Conservation (phyloP, 2,329 filamentous ascomycete genomes). For the Exophiala alcalophila region DNA sequence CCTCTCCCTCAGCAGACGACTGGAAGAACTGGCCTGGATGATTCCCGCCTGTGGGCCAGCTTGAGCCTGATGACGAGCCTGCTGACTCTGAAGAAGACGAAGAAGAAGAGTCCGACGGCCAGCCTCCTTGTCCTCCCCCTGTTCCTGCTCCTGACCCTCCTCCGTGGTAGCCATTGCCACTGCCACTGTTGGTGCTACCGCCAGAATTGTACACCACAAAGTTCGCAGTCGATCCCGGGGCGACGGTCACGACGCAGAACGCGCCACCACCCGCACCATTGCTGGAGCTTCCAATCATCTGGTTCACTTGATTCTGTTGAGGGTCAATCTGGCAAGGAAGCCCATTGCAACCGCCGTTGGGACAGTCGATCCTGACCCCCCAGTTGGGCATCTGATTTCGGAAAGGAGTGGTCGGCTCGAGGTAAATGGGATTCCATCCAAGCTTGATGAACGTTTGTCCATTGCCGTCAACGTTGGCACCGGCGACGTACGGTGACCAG, state of each 20-base stretch:
- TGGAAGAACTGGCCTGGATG: too few species aligned
- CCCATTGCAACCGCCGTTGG: constrained; percentile 63
- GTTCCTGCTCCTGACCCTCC: not conserved
- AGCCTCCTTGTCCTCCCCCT: constrained; percentile 11
- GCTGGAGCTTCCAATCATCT: constrained; percentile 57
- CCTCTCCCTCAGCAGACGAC: constrained; percentile 18
- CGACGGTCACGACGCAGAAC: constrained; percentile 76
- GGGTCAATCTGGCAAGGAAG: constrained; percentile 72
- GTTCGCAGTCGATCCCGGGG: constrained; percentile 62
- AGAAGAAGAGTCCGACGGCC: constrained; percentile 28
- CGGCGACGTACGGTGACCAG: constrained; percentile 74
- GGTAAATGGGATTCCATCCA: constrained; percentile 74
- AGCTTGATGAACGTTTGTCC: constrained; percentile 73
- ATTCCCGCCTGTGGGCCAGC: too few species aligned
- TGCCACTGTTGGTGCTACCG: constrained; percentile 38
- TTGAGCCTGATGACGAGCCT: too few species aligned
- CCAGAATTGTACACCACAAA: constrained; percentile 60
- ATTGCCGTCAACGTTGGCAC: constrained; percentile 64
- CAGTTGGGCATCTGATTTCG: constrained; percentile 59
- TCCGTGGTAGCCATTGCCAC: constrained; percentile 8
- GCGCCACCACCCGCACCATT: constrained; percentile 64
- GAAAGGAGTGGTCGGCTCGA: constrained; percentile 52
- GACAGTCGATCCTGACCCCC: constrained; percentile 69
- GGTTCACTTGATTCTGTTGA: constrained; percentile 52
- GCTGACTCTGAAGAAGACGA: constrained; percentile 17